These are phyloP conservation scores for Starmera stellimalicola DNA, from an alignment of 1,139 yeast genomes.

Conservation along the genomic window DNA sequence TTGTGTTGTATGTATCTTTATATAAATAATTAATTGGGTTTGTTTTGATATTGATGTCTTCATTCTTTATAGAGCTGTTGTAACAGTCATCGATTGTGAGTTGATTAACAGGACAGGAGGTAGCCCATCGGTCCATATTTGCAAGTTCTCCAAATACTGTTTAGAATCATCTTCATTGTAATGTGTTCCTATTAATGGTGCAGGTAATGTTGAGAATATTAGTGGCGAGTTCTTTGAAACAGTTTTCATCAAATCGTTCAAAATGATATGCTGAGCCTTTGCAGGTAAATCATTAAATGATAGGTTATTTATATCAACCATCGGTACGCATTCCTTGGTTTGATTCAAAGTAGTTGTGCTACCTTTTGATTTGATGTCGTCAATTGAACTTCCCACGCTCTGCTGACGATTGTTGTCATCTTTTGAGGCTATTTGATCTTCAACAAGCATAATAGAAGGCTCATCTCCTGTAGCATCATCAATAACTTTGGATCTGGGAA, in stretches of 20 bases:
- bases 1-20: no score
- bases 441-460: conserved; percentile 46
- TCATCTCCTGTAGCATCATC: conserved; percentile 60
- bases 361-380: conserved; percentile 14
- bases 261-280: conserved; percentile 77
- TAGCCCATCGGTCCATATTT: conserved; percentile 69
- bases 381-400: conserved; percentile 3
- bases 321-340: conserved; percentile 13
- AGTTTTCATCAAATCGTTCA: conserved; percentile 74
- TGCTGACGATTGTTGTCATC: conserved; percentile 9
- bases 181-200: conserved; percentile 79
- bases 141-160: conserved; percentile 67
- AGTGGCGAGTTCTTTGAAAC: conserved; percentile 51
- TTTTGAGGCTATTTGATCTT: conserved; percentile 19
- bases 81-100: conserved; percentile 91
- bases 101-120: conserved; percentile 79
- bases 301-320: conserved; percentile 29
- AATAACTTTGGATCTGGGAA: conserved; percentile 63
- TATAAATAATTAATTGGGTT: no score
- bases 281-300: conserved; percentile 85
- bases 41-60: no score
- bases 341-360: conserved; percentile 14
- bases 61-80: conserved; percentile 57
- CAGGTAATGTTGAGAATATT: conserved; percentile 81
- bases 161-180: conserved; percentile 55